Percentiles rank a stretch among this genome's conserved stretches.
These are phyloP conservation scores for Penicillium italicum DNA, from an alignment of 2,329 filamentous ascomycete species.

Conservation along the genomic window DNA sequence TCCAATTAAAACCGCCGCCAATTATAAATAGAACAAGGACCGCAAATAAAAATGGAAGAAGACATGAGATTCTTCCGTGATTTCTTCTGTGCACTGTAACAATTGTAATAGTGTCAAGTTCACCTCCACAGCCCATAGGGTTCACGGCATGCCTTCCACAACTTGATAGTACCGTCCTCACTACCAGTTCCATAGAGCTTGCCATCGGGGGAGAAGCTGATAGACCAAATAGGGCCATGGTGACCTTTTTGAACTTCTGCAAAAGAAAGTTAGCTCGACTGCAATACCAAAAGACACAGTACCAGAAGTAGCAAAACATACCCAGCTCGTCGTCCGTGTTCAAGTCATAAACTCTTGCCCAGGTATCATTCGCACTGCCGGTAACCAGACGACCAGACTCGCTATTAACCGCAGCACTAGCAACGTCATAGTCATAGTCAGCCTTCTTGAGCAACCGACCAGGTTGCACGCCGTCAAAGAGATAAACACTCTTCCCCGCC, in stretches of 20 bases:
- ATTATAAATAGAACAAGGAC: background rate
- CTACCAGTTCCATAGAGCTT: slow-evolving; percentile 95
- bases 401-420: slow-evolving; percentile 83
- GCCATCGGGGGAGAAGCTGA: slow-evolving; percentile 89
- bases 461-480: slow-evolving; percentile 75
- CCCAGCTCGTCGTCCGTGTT: slow-evolving; percentile 76
- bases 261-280: slow-evolving; percentile 6
- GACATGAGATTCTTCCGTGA: background rate
- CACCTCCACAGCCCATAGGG: slow-evolving; percentile 64
- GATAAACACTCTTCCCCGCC: slow-evolving; percentile 90
- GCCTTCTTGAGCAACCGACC: slow-evolving; percentile 72
- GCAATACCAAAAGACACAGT: background rate
- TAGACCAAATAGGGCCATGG: slow-evolving; percentile 95
- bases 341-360: slow-evolving; percentile 92
- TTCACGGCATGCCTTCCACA: slow-evolving; percentile 68
- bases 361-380: slow-evolving; percentile 86
- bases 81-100: slow-evolving; percentile 5
- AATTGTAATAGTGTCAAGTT: background rate
- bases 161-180: slow-evolving; percentile 95
- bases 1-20: background rate
- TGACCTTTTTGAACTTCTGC: slow-evolving; percentile 91
- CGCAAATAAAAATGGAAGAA: background rate
- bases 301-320: slow-evolving; percentile 31
- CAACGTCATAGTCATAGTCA: slow-evolving; percentile 77
- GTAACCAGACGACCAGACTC: slow-evolving; percentile 80